These are phyloP conservation scores for Eruca vesicaria DNA, from an alignment of 441 rosid species.

Conservation along the genomic window DNA sequence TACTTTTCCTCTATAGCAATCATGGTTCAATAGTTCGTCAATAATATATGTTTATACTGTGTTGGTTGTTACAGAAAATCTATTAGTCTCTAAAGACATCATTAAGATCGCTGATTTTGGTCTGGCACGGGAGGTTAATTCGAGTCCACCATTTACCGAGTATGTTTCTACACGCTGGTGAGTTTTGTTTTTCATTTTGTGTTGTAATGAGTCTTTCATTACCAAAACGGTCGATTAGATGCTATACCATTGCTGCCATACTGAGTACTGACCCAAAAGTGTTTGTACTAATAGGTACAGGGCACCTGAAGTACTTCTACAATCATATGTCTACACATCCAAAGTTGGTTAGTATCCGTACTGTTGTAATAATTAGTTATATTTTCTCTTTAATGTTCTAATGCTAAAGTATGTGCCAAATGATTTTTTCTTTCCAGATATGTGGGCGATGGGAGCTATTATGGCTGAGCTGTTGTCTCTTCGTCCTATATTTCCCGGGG, in stretches of 20 bases:
- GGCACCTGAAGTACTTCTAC: slow-evolving; percentile 94
- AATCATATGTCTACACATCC: slow-evolving; percentile 62
- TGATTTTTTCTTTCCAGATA: slow-evolving; percentile 46
- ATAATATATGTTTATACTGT: background rate
- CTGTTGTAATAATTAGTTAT: background rate
- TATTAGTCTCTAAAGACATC: slow-evolving; percentile 65
- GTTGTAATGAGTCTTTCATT: background rate
- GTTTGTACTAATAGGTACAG: slow-evolving; percentile 60
- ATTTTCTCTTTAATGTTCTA: background rate
- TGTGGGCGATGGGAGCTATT: slow-evolving; percentile 99
- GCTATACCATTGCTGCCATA: background rate
- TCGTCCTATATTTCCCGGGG: slow-evolving; percentile 86
- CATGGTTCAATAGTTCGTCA: background rate
- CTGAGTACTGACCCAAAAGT: slow-evolving; percentile 1
- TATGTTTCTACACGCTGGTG: slow-evolving; percentile 97
- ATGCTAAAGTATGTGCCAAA: background rate
- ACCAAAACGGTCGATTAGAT: background rate
- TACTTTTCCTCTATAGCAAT: background rate
- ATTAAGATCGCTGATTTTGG: slow-evolving; percentile 96
- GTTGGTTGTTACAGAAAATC: slow-evolving; percentile 53
- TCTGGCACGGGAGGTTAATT: slow-evolving; percentile 83
- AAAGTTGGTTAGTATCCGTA: slow-evolving; percentile 69
- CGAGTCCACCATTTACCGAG: slow-evolving; percentile 83
- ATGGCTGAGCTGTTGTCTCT: slow-evolving; percentile 82
- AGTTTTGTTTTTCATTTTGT: slow-evolving; percentile 21